Evolutionary conservation across 805 yeast genomes (phyloP).

Genomic region (Kodamaea lidongshanica): DNA sequence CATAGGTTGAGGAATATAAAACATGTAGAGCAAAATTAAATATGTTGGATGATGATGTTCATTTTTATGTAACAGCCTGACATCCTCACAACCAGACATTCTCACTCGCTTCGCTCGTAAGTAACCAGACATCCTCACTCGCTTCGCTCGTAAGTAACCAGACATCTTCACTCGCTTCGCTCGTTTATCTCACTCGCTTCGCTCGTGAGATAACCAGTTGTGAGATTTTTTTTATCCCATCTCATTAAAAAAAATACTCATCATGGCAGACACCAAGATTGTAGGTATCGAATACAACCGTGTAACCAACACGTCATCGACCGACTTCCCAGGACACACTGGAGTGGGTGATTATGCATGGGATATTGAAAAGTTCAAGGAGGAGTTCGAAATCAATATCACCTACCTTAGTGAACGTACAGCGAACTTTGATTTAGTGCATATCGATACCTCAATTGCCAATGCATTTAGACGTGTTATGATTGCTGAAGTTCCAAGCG

Average conservation of each 20-base stretch:
- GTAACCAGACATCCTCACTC: no score
- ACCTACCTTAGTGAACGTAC: constrained; percentile 57
- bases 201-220: no score
- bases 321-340: constrained; percentile 87
- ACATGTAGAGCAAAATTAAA: no score
- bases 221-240: constrained; percentile 2
- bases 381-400: constrained; percentile 60
- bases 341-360: constrained; percentile 64
- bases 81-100: no score
- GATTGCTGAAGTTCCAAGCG: constrained; percentile 95
- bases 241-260: constrained; percentile 9
- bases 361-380: constrained; percentile 76
- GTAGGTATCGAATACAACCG: constrained; percentile 87
- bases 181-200: no score
- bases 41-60: no score
- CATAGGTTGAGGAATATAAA: no score
- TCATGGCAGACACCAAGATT: constrained; percentile 41
- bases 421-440: constrained; percentile 81
- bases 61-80: no score
- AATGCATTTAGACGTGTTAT: constrained; percentile 96
- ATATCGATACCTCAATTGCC: constrained; percentile 86
- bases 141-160: no score
- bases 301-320: constrained; percentile 81
- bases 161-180: no score
- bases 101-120: no score